phyloP scores from a whole-genome alignment of 2,329 filamentous ascomycete genomes.

The Claviceps humidiphila region DNA sequence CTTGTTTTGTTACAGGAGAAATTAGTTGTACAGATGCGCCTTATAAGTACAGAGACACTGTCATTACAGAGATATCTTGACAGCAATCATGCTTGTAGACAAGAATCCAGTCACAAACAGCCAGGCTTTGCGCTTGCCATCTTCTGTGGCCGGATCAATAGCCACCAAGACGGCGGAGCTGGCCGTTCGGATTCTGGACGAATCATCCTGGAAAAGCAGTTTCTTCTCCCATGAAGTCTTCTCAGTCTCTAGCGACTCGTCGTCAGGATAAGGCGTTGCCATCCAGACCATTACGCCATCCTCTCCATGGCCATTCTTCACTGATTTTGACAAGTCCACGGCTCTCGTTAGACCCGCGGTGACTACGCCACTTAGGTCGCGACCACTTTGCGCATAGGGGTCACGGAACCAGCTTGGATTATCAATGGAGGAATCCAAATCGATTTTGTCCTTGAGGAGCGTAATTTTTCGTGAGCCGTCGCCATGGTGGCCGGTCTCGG shows the following conservation, averaged over 20 bases:
- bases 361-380: conserved; percentile 41
- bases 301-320: conserved; percentile 20
- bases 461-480: conserved; percentile 8
- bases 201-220: conserved; percentile 46
- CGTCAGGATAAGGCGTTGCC: conserved; percentile 5
- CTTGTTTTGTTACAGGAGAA: no score
- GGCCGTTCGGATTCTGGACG: conserved; percentile 31
- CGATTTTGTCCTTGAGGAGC: conserved; percentile 26
- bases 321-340: conserved; percentile 21
- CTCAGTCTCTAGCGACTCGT: not conserved
- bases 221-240: conserved; percentile 25
- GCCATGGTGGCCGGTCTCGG: conserved; percentile 2
- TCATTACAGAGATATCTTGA: conserved; percentile 34
- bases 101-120: conserved; percentile 45
- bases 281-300: conserved; percentile 36
- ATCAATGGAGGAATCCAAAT: conserved; percentile 34
- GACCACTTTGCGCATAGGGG: conserved; percentile 27
- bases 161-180: conserved; percentile 40
- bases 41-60: not conserved
- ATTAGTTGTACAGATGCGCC: no score
- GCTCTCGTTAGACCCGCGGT: conserved; percentile 32
- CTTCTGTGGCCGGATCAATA: conserved; percentile 31
- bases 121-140: conserved; percentile 36
- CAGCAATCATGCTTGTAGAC: conserved; percentile 33
- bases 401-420: conserved; percentile 47